Evolutionary conservation across 768 basidiomycete species (phyloP).

Genomic region (Lactarius psammicola): DNA sequence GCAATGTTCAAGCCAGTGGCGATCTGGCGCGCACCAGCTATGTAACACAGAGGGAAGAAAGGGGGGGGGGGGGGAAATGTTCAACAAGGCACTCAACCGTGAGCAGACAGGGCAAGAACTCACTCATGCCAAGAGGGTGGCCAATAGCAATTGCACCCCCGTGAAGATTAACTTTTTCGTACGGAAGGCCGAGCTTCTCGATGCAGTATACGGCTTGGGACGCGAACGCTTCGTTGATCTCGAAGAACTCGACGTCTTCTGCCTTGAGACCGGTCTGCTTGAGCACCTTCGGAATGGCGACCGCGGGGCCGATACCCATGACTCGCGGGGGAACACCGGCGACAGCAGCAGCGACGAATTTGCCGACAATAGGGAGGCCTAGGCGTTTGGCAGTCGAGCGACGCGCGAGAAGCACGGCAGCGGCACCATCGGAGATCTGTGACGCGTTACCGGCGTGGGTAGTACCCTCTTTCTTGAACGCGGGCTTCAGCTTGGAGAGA

Average conservation of each 20-base stretch:
- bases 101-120: constrained; percentile 36
- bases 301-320: constrained; percentile 92
- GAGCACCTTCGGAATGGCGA: constrained; percentile 77
- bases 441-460: constrained; percentile 88
- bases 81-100: neutral
- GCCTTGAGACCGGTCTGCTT: constrained; percentile 60
- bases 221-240: constrained; percentile 92
- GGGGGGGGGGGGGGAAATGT: neutral
- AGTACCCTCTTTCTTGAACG: constrained; percentile 70
- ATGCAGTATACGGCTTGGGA: constrained; percentile 75
- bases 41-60: neutral
- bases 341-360: constrained; percentile 67
- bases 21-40: constrained; percentile 83
- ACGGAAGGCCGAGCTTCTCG: constrained; percentile 64
- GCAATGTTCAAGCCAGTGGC: constrained; percentile 82
- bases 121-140: constrained; percentile 83
- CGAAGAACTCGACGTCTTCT: constrained; percentile 83
- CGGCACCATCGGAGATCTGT: constrained; percentile 91
- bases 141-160: constrained; percentile 91
- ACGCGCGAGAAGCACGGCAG: constrained; percentile 81
- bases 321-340: constrained; percentile 84
- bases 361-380: constrained; percentile 83
- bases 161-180: constrained; percentile 78
- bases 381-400: constrained; percentile 79
- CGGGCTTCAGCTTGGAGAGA: constrained; percentile 80